Evolutionary conservation across 495 filamentous ascomycete species (phyloP).

Genomic region (Penicillium antarcticum): DNA sequence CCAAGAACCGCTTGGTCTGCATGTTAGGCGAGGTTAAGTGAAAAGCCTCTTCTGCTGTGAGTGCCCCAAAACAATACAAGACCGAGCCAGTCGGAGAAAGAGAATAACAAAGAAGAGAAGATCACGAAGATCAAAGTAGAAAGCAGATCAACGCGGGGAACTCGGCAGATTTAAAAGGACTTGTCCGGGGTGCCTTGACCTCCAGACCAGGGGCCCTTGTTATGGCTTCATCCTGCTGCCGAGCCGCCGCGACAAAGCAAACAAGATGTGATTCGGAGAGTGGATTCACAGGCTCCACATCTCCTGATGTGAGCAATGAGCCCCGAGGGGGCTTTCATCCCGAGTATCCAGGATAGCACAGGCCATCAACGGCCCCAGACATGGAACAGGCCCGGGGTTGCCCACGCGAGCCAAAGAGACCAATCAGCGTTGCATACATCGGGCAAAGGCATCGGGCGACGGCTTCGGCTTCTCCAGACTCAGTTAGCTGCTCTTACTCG

Average conservation of each 20-base stretch:
- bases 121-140: neutral
- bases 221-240: constrained; percentile 9
- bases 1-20: constrained; percentile 48
- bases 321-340: constrained; percentile 4
- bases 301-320: neutral
- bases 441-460: constrained; percentile 1
- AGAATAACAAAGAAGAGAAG: constrained; percentile 1
- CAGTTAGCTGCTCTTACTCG: constrained; percentile 11
- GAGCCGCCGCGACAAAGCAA: constrained; percentile 8
- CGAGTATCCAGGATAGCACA: constrained; percentile 1
- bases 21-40: constrained; percentile 16
- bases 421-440: neutral
- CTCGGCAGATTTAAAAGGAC: constrained; percentile 18
- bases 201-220: constrained; percentile 1
- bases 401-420: neutral
- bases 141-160: constrained; percentile 9
- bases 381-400: neutral
- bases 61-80: constrained; percentile 1
- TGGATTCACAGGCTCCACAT: constrained; percentile 5
- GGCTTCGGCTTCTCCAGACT: constrained; percentile 18
- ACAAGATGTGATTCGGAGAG: constrained; percentile 7
- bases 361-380: no score
- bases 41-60: neutral
- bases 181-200: constrained; percentile 10
- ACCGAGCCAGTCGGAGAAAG: constrained; percentile 2